These are phyloP conservation scores for Ophiocordyceps camponoti-floridani DNA, from an alignment of 2,329 filamentous ascomycete species.

Conservation along the genomic window DNA sequence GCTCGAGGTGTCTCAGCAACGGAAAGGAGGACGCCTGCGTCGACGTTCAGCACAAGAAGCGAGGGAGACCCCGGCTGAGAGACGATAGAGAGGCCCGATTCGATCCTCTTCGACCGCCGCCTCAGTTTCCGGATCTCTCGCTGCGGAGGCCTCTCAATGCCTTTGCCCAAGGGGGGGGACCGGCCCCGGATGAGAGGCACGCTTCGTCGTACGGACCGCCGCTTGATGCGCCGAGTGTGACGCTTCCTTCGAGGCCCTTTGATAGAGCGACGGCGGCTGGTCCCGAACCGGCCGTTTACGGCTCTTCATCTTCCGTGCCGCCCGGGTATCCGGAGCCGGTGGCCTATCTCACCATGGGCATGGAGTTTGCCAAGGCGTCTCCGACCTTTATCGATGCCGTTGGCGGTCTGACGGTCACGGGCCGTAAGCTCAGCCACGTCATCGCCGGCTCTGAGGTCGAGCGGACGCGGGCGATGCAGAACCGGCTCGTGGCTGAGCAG, in stretches of 20 bases:
- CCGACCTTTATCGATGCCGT: slow-evolving; percentile 36
- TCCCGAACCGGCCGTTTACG: background rate
- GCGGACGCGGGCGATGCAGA: slow-evolving; percentile 29
- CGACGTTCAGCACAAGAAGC: slow-evolving; percentile 75
- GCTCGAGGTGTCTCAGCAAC: slow-evolving; percentile 58
- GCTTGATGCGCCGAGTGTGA: slow-evolving; percentile 32
- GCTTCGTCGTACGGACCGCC: slow-evolving; percentile 24
- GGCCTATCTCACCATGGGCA: slow-evolving; percentile 38
- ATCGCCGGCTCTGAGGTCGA: slow-evolving; percentile 32
- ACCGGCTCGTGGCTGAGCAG: slow-evolving; percentile 38
- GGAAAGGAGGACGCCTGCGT: slow-evolving; percentile 67
- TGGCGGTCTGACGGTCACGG: slow-evolving; percentile 26
- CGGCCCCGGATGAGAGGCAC: slow-evolving; percentile 23
- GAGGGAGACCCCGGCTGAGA: slow-evolving; percentile 58
- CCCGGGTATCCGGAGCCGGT: slow-evolving; percentile 26
- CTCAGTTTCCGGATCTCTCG: slow-evolving; percentile 23
- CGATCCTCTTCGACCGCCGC: slow-evolving; percentile 28
- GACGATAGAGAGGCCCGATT: slow-evolving; percentile 49
- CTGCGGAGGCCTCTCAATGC: slow-evolving; percentile 31
- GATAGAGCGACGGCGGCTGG: slow-evolving; percentile 20
- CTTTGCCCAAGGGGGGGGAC: slow-evolving; percentile 17
- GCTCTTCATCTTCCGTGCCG: background rate
- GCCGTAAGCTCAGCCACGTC: slow-evolving; percentile 35
- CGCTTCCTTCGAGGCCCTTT: slow-evolving; percentile 25
- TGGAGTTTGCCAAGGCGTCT: slow-evolving; percentile 40